Base-by-base conservation (phyloP, 2,329 filamentous ascomycete genomes). In the Pleomassaria siparia region DNA sequence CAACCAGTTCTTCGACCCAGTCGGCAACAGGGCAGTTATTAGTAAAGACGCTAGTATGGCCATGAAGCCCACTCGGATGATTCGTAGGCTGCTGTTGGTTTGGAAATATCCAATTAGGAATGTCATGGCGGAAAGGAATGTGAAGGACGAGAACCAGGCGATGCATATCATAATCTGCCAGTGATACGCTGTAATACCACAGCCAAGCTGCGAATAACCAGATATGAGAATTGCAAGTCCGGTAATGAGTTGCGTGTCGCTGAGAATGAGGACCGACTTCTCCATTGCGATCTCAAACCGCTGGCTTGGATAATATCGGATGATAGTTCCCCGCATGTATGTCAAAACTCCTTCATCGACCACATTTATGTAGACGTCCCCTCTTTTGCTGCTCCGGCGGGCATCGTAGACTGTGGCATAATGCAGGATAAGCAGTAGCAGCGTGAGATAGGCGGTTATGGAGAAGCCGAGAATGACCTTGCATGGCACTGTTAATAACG, bases 391-490 rank as follows among this genome's bases (percentile, higher is more conserved):
- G 5, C 18, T 44, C n/a, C 47, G 43, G 21, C 40, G 40, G 13
- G 49, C 43, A 22, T 61, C 44, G 36, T 59, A 49, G 4, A 56
- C 54, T 2, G 48, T 50, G 11, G 56, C 18, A 33, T 56, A 57
- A 40, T 58, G 53, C 7, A 60, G 46, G 2, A 60, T 36, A 8
- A 63, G 52, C 1, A 63, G 45, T 1, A 42, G n/a, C 4, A 64
- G 43, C 1, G 59, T 63, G 7, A 64, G 43, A 35, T 64, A 64
- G 12, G 59, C 55, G 12, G 56, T 59, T 11, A 62, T 50, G 9
- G 61, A 61, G 46, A 63, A 64, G 2, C 61, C 61, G 2, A 63
- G 45, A 24, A 62, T 58, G n/a, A 62, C 60, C 57, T 62, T 29
- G 5, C 4, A 10, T 16, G 18, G 12, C 6, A 32, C 11, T 20